Conservation (phyloP, 2,329 filamentous ascomycete genomes). For the Aspergillus sp. region DNA sequence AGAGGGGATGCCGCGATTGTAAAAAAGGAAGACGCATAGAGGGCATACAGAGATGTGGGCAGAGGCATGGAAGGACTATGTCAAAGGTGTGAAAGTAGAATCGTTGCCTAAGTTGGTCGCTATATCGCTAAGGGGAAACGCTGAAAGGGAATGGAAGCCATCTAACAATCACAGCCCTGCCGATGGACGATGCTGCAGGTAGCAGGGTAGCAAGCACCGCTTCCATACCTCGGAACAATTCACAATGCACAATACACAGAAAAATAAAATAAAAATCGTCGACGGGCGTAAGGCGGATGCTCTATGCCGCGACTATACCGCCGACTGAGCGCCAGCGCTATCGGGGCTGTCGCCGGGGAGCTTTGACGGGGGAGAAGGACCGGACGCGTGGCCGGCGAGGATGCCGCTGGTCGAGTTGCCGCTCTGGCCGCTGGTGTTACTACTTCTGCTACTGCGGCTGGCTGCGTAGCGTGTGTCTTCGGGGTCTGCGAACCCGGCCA, state of each 20-base stretch:
- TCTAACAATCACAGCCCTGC: neutral
- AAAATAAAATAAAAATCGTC: too few species aligned
- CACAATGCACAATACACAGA: too few species aligned
- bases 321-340: neutral
- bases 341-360: constrained; percentile 7
- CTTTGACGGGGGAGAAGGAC: constrained; percentile 18
- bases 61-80: too few species aligned
- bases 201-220: neutral
- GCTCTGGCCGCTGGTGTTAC: constrained; percentile 28
- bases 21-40: neutral
- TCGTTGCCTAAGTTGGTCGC: neutral
- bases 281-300: neutral
- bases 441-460: constrained; percentile 32
- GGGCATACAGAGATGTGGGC: too few species aligned
- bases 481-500: constrained; percentile 32
- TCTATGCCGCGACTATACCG: neutral
- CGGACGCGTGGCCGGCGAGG: constrained; percentile 21
- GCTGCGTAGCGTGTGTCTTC: constrained; percentile 18
- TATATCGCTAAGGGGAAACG: neutral
- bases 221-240: too few species aligned
- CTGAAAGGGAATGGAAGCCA: neutral
- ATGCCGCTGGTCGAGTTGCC: constrained; percentile 21
- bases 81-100: neutral
- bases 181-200: neutral
- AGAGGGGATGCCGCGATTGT: constrained; percentile 1